These are phyloP conservation scores for Maudiozyma serrabonitensis DNA, from an alignment of 805 yeast species.

Conservation along the genomic window DNA sequence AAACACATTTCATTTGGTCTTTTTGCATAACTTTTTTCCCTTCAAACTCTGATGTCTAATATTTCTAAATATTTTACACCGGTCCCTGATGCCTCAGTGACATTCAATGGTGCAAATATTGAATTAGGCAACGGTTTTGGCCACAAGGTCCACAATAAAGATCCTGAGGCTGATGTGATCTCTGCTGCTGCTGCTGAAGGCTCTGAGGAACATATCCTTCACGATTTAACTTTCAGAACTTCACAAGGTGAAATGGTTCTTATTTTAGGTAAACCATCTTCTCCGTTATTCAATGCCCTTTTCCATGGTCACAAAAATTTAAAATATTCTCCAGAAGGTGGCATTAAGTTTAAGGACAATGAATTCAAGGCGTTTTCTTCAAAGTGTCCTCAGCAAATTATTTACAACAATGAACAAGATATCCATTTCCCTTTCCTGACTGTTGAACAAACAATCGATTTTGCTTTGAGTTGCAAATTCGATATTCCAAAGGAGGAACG, in stretches of 20 bases:
- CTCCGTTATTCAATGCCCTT: slow-evolving; percentile 16
- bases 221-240: slow-evolving; percentile 17
- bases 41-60: slow-evolving; percentile 9
- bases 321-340: slow-evolving; percentile 14
- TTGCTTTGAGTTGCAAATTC: slow-evolving; percentile 42
- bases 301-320: slow-evolving; percentile 14
- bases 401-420: slow-evolving; percentile 44
- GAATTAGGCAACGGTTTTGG: slow-evolving; percentile 4
- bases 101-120: slow-evolving; percentile 18
- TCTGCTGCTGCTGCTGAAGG: slow-evolving; percentile 1
- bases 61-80: slow-evolving; percentile 18
- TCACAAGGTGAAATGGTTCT: slow-evolving; percentile 22
- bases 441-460: slow-evolving; percentile 46
- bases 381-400: slow-evolving; percentile 19
- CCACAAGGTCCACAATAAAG: background rate
- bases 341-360: slow-evolving; percentile 16
- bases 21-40: background rate
- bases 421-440: slow-evolving; percentile 46
- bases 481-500: slow-evolving; percentile 20
- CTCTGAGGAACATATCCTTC: slow-evolving; percentile 1
- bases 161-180: background rate
- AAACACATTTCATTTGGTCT: no score
- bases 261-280: slow-evolving; percentile 20
- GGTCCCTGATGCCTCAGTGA: slow-evolving; percentile 16
- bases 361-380: slow-evolving; percentile 14